Evolutionary conservation across 192 early-diverging fungal species (phyloP), one percentile per base, ranked within the genome.

Genomic region (Podila epicladia): DNA sequence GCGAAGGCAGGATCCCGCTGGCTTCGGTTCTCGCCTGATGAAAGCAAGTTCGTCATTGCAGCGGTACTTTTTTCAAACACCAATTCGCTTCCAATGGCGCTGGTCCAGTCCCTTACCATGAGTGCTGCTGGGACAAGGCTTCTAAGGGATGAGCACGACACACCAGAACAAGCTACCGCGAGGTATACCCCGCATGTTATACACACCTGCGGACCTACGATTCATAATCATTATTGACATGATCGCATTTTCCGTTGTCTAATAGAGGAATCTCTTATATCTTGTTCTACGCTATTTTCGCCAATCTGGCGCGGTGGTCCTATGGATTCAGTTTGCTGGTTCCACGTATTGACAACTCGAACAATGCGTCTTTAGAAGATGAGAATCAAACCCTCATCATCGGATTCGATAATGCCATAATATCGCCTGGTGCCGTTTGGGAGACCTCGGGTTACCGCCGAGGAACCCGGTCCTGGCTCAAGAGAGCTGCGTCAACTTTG

Each of bases 241-340:
- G 33, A 7, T 11, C 35, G 35, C 35, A 9, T 17, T 45, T 15
- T 15, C 35, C 35, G 35, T 3, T 3, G 17, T 45, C 41, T 45
- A 45, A 45, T 2, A 88, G 93, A 62, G 92, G 91, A 4, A 88
- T 94, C 12, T 91, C 92, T 2, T 95, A 94, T 53, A 92, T 92
- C n/a, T 78, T 95, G 48, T 93, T 95, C 45, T 94, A 91, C 75
- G 92, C 91, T 41, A 89, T 93, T 41, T 91, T 95, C 58, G 90
- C 89, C 53, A 94, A 95, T 65, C 85, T 95, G 26, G 58, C 92
- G 63, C 86, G 92, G n/a, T 95, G 93, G 93, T 93, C 91, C 29
- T 90, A 93, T 69, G 93, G 94, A 64, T 92, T 90, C 33, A 84
- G 83, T 19, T 72, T 92, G 28, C 74, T 94, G 69, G 86, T 87